A percentile compares a stretch with the other conserved stretches of the same genome.
phyloP scores from a whole-genome alignment of 495 filamentous ascomycete species.

The Lentithecium fluviatile region DNA sequence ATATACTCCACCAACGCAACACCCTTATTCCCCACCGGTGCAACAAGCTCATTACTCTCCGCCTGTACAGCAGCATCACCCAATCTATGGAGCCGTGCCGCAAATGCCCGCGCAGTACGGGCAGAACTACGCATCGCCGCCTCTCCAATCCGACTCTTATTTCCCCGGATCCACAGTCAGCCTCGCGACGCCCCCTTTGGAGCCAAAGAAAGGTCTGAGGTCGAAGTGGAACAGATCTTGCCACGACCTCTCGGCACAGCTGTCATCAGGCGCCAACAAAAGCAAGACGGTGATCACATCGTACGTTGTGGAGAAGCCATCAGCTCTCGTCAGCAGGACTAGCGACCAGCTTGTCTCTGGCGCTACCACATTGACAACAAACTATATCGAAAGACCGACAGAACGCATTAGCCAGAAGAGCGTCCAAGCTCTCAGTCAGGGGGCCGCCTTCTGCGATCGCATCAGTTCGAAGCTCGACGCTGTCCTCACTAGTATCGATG shows the following conservation, averaged over 20 bases:
- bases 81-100: neutral
- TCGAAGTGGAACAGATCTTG: slow-evolving; percentile 21
- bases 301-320: slow-evolving; percentile 12
- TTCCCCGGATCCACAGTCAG: slow-evolving; percentile 5
- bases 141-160: slow-evolving; percentile 9
- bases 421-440: slow-evolving; percentile 37
- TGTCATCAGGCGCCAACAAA: slow-evolving; percentile 23
- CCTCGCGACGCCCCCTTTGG: slow-evolving; percentile 10
- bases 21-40: too few species aligned
- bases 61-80: neutral
- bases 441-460: slow-evolving; percentile 54
- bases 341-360: slow-evolving; percentile 12
- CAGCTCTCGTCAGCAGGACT: slow-evolving; percentile 9
- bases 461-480: slow-evolving; percentile 51
- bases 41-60: too few species aligned
- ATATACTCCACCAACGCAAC: neutral
- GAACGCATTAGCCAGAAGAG: slow-evolving; percentile 15
- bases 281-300: slow-evolving; percentile 12
- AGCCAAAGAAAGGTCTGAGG: slow-evolving; percentile 19
- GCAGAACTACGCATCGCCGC: neutral
- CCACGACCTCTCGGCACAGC: slow-evolving; percentile 1
- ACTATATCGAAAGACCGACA: slow-evolving; percentile 15
- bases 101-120: slow-evolving; percentile 1
- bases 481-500: slow-evolving; percentile 52
- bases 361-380: slow-evolving; percentile 1